Percentiles rank a stretch among this genome's conserved stretches.
Conservation (phyloP, 2,329 filamentous ascomycete species). For the Fusarium tanahbumbuense region DNA sequence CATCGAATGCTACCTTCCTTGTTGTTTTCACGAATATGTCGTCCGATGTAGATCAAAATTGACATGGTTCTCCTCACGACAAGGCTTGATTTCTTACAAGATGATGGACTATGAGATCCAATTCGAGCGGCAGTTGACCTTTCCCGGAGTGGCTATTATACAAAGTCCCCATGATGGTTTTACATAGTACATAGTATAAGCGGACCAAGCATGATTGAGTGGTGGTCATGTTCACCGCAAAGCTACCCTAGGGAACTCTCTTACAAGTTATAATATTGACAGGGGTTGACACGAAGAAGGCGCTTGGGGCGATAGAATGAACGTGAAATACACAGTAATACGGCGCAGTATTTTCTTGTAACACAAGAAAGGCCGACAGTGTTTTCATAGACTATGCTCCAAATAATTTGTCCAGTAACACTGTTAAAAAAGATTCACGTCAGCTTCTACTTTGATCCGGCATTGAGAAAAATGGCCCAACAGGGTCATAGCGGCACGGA, state of each 20-base stretch:
- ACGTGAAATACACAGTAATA: neutral
- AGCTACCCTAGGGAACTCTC: neutral
- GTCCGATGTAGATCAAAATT: conserved; percentile 2
- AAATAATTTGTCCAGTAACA: neutral
- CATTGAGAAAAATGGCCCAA: neutral
- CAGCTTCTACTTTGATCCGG: neutral
- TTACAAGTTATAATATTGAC: neutral
- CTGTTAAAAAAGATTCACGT: neutral
- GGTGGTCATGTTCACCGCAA: neutral
- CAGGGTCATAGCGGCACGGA: neutral
- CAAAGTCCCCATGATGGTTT: neutral
- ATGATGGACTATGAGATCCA: neutral
- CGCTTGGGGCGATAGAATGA: neutral
- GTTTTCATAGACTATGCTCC: neutral
- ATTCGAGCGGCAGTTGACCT: conserved; percentile 5
- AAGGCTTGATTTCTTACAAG: neutral
- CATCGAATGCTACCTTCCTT: conserved; percentile 14
- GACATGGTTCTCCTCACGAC: conserved; percentile 7
- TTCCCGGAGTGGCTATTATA: neutral
- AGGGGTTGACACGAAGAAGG: neutral
- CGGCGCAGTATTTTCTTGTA: neutral
- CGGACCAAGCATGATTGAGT: conserved; percentile 17
- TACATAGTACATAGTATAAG: conserved; percentile 4
- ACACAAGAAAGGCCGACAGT: neutral
- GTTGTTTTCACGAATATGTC: neutral